Conservation (phyloP, 345 rosid species). For the Populus simonii region DNA sequence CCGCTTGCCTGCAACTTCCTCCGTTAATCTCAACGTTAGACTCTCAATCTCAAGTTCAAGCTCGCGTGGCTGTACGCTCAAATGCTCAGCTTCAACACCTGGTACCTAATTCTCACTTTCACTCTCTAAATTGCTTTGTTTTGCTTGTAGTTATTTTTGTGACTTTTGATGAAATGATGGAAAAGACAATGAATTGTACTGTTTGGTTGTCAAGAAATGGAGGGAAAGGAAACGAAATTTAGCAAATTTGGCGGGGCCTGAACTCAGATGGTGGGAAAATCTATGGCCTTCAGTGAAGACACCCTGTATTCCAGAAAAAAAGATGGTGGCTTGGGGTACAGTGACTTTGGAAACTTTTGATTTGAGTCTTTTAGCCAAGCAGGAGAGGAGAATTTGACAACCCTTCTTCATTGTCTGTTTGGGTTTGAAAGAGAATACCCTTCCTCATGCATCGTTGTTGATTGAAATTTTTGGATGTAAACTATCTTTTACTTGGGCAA, state of each 20-base stretch:
- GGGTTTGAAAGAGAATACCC: background rate
- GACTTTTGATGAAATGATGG: background rate
- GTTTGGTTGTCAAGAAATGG: background rate
- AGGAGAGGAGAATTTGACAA: background rate
- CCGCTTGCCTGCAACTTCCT: slow-evolving; percentile 12
- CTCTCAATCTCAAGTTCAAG: slow-evolving; percentile 19
- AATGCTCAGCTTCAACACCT: slow-evolving; percentile 42
- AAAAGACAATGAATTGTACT: background rate
- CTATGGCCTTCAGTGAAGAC: background rate
- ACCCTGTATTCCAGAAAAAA: background rate
- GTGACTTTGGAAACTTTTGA: background rate
- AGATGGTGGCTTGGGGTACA: background rate
- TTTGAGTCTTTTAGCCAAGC: background rate
- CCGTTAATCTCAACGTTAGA: slow-evolving; percentile 28
- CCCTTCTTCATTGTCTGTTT: background rate
- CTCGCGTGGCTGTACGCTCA: slow-evolving; percentile 31
- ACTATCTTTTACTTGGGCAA: too few species aligned
- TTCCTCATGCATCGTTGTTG: background rate
- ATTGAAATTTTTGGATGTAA: background rate
- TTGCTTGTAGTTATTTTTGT: background rate
- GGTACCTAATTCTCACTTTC: slow-evolving; percentile 28
- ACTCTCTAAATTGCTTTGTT: background rate
- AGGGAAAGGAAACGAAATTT: background rate
- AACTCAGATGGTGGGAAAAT: background rate
- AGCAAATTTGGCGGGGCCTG: background rate